Evolutionary conservation across 1,139 yeast species (phyloP), one percentile per base, ranked within the genome.

Genomic region (Scheffersomyces parashehatae): DNA sequence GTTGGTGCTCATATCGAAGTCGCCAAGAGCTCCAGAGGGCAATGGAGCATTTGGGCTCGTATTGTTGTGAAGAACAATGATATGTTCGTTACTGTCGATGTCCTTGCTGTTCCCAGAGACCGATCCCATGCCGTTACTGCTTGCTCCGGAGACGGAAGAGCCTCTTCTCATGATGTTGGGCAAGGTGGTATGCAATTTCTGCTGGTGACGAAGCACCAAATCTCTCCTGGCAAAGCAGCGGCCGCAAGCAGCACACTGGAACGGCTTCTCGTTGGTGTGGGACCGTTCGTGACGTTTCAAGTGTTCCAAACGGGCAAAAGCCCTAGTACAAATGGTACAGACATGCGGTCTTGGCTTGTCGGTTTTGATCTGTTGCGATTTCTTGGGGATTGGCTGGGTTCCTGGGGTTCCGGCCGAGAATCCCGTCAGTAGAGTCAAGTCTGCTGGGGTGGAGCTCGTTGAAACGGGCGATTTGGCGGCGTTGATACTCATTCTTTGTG

Each of bases 331-430:
- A 33, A 64, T 56, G 38, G 57, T 55, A 51, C 55, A 74, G 53
- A 50, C 60, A 30, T 60, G 65, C 6, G 68, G 61, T 41, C 72
- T 59, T 35, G 67, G 68, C 35, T 64, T 64, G 59, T 86, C 89
- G 0, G 93, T 88, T 63, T 89, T 87, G 57, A 88, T 85, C 51
- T 84, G 79, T 42, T 88, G 84, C 8, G 95, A 85, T 59, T 89
- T 89, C 55, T 87, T 85, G 29, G 97, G 97, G 37, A 89, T 88
- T 11, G 95, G 96, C 61, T 83, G 85, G 30, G 72, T 65, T n/a
- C 35, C 35, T 10, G 35, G 35, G n/a, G 24, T 31, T n/a, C 15
- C 24, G 6, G 35, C 35, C 8, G 35, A 14, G 26, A 20, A 20
- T 20, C 26, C 26, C 8, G 26, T 20, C 9, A 2, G 26, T 20